Evolutionary conservation across 2,329 filamentous ascomycete species (phyloP), one percentile per base, ranked within the genome.

Genomic region (Thermothelomyces thermophilus): DNA sequence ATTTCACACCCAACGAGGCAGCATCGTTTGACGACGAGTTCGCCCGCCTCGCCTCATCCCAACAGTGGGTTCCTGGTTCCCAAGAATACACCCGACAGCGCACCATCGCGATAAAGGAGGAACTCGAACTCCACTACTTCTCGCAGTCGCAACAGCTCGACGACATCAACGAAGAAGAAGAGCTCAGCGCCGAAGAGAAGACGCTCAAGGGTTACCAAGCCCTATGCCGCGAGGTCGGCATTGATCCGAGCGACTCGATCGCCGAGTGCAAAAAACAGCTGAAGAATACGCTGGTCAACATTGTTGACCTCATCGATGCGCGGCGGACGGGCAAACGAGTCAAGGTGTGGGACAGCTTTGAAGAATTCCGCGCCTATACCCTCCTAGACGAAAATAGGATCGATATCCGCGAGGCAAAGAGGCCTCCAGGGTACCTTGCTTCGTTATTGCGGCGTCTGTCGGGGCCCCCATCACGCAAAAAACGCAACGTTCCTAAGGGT

Each of bases 1-100:
- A 61, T 54, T 66, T 66, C 52, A 56, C 48, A 2, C 61, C 64
- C 39, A 45, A 65, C 51, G 55, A 59, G 16, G 49, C 40, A 39
- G 61, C 64, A 14, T 53, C 62, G 0, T 66, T 67, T 30, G 61
- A 66, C 37, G 7, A 63, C 20, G 62, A 66, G 42, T 66, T 66
- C 39, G 47, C 53, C 7, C 62, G 64, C 35, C 62, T 66, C 42
- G 63, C 63, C 3, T 63, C 60, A 2, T 65, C 64, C 3, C 63
- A 66, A 46, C 19, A 60, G 22, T 65, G 62, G 62, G 41, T 58
- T 28, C 58, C 59, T 16, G 61, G 63, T 17, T 62, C 61, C 3
- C 62, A 63, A 40, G 14, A 58, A 26, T 65, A 63, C 48, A 56
- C 39, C 6, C 52, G 44, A 19, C 54, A 66, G 53, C 63, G 64